phyloP scores from a whole-genome alignment of 257 asterid species.

The Ajuga chamaepitys region DNA sequence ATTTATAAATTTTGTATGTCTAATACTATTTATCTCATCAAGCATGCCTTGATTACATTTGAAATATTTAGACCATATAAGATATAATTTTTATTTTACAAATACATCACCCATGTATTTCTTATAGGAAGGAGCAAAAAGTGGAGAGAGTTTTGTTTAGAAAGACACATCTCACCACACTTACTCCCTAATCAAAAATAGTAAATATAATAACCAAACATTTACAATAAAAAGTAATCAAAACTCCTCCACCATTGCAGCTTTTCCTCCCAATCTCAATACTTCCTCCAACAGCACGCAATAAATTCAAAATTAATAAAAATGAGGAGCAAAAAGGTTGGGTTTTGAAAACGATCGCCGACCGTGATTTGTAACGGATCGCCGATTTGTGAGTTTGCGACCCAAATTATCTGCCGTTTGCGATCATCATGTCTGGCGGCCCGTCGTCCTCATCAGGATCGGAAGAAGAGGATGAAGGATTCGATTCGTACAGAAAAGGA shows the following conservation, averaged over 20 bases:
- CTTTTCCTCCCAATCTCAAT: slow-evolving; percentile 31
- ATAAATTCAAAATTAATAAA: not conserved
- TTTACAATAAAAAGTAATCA: slow-evolving; percentile 16
- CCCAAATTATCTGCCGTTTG: not conserved
- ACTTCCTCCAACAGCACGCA: not conserved
- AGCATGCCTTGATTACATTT: too few species aligned
- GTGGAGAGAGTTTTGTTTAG: slow-evolving; percentile 27
- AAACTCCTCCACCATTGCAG: slow-evolving; percentile 18
- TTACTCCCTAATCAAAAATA: slow-evolving; percentile 18
- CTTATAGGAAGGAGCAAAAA: slow-evolving; percentile 23
- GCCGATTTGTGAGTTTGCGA: not conserved
- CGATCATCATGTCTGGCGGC: slow-evolving; percentile 42
- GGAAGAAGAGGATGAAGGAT: slow-evolving; percentile 84
- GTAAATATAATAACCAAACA: slow-evolving; percentile 15
- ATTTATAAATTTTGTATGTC: too few species aligned
- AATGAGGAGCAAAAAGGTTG: not conserved
- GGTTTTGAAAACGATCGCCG: not conserved
- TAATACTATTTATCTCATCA: too few species aligned
- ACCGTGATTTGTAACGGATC: slow-evolving; percentile 6
- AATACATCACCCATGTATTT: too few species aligned
- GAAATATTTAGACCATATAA: too few species aligned
- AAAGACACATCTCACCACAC: slow-evolving; percentile 28
- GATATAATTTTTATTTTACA: too few species aligned
- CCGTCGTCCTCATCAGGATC: slow-evolving; percentile 81
- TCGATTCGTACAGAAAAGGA: slow-evolving; percentile 69